Evolutionary conservation across 2,329 filamentous ascomycete genomes (phyloP).

Genomic region (Penicillium sp.): DNA sequence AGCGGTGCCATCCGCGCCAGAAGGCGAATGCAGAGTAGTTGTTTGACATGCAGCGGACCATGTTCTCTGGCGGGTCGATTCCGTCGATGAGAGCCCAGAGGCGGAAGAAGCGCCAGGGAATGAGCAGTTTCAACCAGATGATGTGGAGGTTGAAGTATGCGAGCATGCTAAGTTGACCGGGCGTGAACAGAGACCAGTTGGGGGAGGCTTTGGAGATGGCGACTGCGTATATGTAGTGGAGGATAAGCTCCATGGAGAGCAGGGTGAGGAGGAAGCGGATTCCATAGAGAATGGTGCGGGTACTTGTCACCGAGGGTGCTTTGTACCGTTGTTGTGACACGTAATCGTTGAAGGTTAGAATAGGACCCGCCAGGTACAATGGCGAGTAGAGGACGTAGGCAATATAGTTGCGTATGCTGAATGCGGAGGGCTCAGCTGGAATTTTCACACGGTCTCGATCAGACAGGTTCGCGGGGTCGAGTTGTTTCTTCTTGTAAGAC

Average conservation of each 20-base stretch:
- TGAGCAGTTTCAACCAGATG: slow-evolving; percentile 95
- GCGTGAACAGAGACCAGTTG: slow-evolving; percentile 79
- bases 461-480: slow-evolving; percentile 82
- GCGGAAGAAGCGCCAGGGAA: slow-evolving; percentile 98
- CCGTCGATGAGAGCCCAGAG: slow-evolving; percentile 92
- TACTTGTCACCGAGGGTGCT: slow-evolving; percentile 67
- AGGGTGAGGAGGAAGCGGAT: slow-evolving; percentile 79
- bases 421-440: slow-evolving; percentile 72
- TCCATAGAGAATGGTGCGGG: slow-evolving; percentile 77
- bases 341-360: slow-evolving; percentile 98
- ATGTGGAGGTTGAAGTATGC: slow-evolving; percentile 96
- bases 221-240: slow-evolving; percentile 91
- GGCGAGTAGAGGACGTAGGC: slow-evolving; percentile 90
- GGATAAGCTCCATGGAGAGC: slow-evolving; percentile 84
- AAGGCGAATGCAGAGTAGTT: slow-evolving; percentile 90
- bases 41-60: slow-evolving; percentile 93
- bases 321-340: slow-evolving; percentile 80
- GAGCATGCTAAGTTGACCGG: slow-evolving; percentile 83
- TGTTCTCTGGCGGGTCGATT: slow-evolving; percentile 95
- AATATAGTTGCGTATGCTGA: slow-evolving; percentile 79
- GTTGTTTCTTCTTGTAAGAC: slow-evolving; percentile 89
- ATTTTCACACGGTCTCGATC: slow-evolving; percentile 83
- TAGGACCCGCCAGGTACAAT: slow-evolving; percentile 88
- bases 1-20: slow-evolving; percentile 95
- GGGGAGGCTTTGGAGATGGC: slow-evolving; percentile 84